Evolutionary conservation across 148 eudicot species (phyloP).

Genomic region (Mesembryanthemum crystallinum): DNA sequence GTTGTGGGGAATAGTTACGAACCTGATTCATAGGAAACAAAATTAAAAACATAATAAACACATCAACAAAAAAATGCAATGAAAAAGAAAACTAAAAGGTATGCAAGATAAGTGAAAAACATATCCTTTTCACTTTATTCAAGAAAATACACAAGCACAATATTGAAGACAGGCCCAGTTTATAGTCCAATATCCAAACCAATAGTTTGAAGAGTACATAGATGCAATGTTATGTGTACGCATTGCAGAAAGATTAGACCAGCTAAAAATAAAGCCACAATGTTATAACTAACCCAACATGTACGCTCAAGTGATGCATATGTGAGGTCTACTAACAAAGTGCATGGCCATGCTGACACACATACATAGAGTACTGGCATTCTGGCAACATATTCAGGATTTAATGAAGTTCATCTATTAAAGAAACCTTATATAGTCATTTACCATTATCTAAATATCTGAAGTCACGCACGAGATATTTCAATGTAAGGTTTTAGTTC

Average conservation of each 20-base stretch:
- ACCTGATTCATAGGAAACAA: slow-evolving; percentile 49
- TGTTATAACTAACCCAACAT: too few relatives aligned
- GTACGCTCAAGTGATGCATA: neutral
- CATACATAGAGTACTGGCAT: neutral
- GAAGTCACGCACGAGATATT: neutral
- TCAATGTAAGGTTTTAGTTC: neutral
- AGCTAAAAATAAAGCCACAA: neutral
- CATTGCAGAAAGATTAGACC: neutral
- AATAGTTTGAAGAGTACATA: too few relatives aligned
- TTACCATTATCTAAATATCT: neutral
- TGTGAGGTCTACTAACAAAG: neutral
- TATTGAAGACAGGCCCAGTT: too few relatives aligned
- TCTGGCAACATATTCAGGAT: neutral
- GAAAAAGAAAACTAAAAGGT: neutral
- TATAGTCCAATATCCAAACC: too few relatives aligned
- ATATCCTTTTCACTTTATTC: neutral
- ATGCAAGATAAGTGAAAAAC: neutral
- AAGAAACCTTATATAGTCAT: neutral
- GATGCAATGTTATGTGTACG: neutral
- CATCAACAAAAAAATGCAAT: neutral
- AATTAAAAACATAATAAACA: slow-evolving; percentile 2
- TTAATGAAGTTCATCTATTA: neutral
- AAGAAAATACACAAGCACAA: too few relatives aligned
- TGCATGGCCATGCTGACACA: neutral
- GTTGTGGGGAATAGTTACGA: slow-evolving; percentile 70